These are phyloP conservation scores for Solanum piurae DNA, from an alignment of 257 asterid genomes.

Conservation along the genomic window DNA sequence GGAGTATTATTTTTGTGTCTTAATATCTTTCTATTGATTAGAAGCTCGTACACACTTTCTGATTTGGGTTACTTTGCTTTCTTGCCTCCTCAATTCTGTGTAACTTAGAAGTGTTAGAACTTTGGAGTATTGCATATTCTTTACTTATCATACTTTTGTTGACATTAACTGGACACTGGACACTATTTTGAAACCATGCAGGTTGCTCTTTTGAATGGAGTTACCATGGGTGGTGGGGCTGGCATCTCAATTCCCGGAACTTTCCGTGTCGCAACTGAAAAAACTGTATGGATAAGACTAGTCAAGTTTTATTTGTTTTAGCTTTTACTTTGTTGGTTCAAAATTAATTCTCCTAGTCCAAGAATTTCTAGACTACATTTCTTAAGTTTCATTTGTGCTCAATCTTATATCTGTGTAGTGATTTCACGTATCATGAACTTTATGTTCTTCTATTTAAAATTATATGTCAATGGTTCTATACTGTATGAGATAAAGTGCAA, in stretches of 20 bases:
- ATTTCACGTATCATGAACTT: not conserved
- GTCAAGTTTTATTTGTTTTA: not conserved
- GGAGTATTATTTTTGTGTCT: not conserved
- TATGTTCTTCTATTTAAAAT: not conserved
- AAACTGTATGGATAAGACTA: constrained; percentile 49
- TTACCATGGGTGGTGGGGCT: constrained; percentile 99
- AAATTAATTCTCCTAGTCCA: not conserved
- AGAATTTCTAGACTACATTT: not conserved
- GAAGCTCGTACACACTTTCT: not conserved
- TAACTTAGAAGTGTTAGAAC: not conserved
- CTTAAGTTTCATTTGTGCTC: not conserved
- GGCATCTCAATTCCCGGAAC: constrained; percentile 96
- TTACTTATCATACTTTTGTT: not conserved
- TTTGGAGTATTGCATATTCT: not conserved
- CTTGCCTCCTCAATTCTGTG: not conserved
- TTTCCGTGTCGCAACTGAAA: constrained; percentile 85
- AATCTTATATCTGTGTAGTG: not conserved
- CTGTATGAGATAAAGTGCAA: not conserved
- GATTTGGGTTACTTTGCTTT: not conserved
- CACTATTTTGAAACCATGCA: constrained; percentile 19
- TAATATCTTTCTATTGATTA: not conserved
- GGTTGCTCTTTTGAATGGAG: constrained; percentile 90
- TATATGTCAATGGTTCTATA: not conserved
- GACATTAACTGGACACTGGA: not conserved
- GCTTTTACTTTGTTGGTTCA: not conserved